These are phyloP conservation scores for Exophiala viscosa DNA, from an alignment of 2,329 filamentous ascomycete genomes.

Conservation along the genomic window DNA sequence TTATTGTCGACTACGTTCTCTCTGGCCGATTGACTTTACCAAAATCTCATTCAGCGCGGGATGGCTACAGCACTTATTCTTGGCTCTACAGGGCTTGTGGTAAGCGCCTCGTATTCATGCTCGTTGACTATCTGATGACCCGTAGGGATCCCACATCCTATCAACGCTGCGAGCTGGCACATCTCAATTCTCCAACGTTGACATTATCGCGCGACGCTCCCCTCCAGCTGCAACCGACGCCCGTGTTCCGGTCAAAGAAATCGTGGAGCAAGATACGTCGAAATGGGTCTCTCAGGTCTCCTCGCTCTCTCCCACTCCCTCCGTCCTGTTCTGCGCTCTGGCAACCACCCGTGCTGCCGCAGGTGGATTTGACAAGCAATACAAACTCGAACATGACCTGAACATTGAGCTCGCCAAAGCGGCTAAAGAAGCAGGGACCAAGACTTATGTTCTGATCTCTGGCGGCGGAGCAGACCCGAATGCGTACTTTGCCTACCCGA, in stretches of 20 bases:
- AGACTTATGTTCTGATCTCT: constrained; percentile 75
- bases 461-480: constrained; percentile 51
- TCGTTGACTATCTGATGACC: constrained; percentile 14
- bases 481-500: constrained; percentile 53
- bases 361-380: constrained; percentile 73
- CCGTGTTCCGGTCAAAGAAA: constrained; percentile 48
- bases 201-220: constrained; percentile 45
- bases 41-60: neutral
- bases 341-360: constrained; percentile 75
- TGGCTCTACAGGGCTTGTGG: constrained; percentile 49
- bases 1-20: neutral
- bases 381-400: constrained; percentile 82
- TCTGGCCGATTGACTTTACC: neutral
- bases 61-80: constrained; percentile 47
- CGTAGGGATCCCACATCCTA: constrained; percentile 71
- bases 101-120: constrained; percentile 31
- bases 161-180: constrained; percentile 40
- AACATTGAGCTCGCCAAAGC: constrained; percentile 74
- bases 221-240: constrained; percentile 50
- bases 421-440: constrained; percentile 67
- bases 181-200: constrained; percentile 38
- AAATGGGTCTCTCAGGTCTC: constrained; percentile 64
- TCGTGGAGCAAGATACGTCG: constrained; percentile 63
- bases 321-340: constrained; percentile 70
- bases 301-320: constrained; percentile 53